Percentiles rank a stretch among this genome's conserved stretches.
These are phyloP conservation scores for Rhizopus microsporus DNA, from an alignment of 371 early-diverging fungal species.

Conservation along the genomic window DNA sequence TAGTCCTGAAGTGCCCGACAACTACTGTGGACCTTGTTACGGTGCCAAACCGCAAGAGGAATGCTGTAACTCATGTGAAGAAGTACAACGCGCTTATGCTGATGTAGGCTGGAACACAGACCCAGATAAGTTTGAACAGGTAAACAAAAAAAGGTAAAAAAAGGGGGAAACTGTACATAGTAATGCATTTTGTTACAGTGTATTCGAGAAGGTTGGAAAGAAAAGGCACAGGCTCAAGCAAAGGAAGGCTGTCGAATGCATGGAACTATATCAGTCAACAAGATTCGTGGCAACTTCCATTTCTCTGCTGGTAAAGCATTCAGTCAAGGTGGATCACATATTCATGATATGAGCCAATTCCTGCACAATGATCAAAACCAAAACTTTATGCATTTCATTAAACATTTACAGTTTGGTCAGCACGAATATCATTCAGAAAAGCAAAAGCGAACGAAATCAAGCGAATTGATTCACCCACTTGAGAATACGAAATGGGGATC, in stretches of 20 bases:
- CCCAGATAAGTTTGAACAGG: conserved; percentile 79
- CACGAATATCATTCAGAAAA: conserved; percentile 28
- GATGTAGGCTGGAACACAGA: conserved; percentile 79
- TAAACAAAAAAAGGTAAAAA: neutral
- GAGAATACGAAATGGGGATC: conserved; percentile 61
- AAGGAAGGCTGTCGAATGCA: conserved; percentile 90
- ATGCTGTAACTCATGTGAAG: conserved; percentile 96
- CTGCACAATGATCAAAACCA: conserved; percentile 52
- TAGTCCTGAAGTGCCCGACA: conserved; percentile 14
- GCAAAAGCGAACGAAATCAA: conserved; percentile 37
- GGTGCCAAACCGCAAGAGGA: conserved; percentile 65
- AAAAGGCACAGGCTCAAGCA: conserved; percentile 70
- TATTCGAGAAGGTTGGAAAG: conserved; percentile 79
- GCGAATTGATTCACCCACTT: conserved; percentile 74
- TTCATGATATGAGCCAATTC: conserved; percentile 51
- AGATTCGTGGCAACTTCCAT: conserved; percentile 90
- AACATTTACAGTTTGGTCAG: conserved; percentile 83
- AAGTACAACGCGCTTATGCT: conserved; percentile 81
- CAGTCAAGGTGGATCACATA: conserved; percentile 71
- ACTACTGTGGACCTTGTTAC: conserved; percentile 91
- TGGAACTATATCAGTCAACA: conserved; percentile 83
- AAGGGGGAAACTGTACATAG: neutral
- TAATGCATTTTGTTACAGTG: conserved; percentile 50
- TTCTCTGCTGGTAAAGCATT: conserved; percentile 90
- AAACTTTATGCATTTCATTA: conserved; percentile 79